A percentile compares a stretch with the other conserved stretches of the same genome.
These are phyloP conservation scores for Gaertneriomyces sp. DNA, from an alignment of 192 early-diverging fungal species.

Conservation along the genomic window DNA sequence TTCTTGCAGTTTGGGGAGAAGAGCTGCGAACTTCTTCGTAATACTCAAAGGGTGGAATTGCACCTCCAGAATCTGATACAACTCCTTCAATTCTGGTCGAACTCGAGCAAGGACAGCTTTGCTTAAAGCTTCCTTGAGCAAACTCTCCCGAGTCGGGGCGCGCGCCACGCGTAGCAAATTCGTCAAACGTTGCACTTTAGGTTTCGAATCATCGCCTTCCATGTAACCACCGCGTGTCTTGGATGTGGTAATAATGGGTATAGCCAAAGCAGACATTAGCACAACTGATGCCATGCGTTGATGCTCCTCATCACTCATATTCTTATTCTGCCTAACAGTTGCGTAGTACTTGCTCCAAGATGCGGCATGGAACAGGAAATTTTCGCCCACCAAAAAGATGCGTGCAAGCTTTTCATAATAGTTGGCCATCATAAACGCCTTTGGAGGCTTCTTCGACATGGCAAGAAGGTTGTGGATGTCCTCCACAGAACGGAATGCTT, in stretches of 20 bases:
- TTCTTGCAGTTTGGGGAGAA: conserved; percentile 60
- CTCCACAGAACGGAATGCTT: conserved; percentile 94
- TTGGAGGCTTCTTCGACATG: conserved; percentile 83
- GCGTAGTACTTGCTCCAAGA: conserved; percentile 84
- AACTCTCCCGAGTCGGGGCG: conserved; percentile 81
- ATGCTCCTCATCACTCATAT: conserved; percentile 81
- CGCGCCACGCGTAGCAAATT: conserved; percentile 79
- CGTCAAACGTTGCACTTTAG: conserved; percentile 72
- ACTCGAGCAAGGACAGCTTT: conserved; percentile 83
- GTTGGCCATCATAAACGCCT: conserved; percentile 93
- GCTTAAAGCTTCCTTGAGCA: conserved; percentile 87
- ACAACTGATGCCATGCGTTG: conserved; percentile 87
- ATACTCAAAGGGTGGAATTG: conserved; percentile 99
- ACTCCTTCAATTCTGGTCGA: conserved; percentile 80
- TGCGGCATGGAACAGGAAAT: conserved; percentile 97
- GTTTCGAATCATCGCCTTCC: conserved; percentile 71
- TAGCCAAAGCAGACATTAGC: conserved; percentile 88
- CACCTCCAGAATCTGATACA: conserved; percentile 96
- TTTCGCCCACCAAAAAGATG: conserved; percentile 95
- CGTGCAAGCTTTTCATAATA: conserved; percentile 98
- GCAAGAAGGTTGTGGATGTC: conserved; percentile 90
- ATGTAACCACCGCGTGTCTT: conserved; percentile 68
- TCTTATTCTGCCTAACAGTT: conserved; percentile 71
- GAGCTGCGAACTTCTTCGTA: conserved; percentile 92
- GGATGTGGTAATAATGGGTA: conserved; percentile 90